phyloP scores from a whole-genome alignment of 345 rosid species.

The Gossypium thurberi region DNA sequence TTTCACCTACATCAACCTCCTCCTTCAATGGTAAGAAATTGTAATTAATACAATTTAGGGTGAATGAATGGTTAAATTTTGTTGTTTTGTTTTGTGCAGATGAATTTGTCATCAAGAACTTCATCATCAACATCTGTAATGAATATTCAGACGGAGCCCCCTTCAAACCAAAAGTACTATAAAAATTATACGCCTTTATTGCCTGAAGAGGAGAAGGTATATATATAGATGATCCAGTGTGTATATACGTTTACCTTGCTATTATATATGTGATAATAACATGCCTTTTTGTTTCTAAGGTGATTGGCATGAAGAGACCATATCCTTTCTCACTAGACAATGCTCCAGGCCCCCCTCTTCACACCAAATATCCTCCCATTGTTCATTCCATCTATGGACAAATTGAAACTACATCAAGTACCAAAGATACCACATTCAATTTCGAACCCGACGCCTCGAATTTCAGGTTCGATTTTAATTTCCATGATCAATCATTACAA shows the following conservation, averaged over 20 bases:
- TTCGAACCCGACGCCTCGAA: slow-evolving; percentile 8
- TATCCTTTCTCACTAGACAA: slow-evolving; percentile 38
- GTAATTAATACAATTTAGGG: background rate
- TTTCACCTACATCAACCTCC: slow-evolving; percentile 21
- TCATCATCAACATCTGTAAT: slow-evolving; percentile 32
- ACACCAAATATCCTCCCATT: slow-evolving; percentile 20
- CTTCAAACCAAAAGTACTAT: slow-evolving; percentile 64
- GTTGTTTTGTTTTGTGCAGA: slow-evolving; percentile 22
- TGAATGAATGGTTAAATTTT: background rate
- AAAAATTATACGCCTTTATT: slow-evolving; percentile 24
- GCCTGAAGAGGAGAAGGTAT: slow-evolving; percentile 46
- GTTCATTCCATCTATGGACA: slow-evolving; percentile 25
- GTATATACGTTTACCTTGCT: background rate
- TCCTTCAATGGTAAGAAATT: slow-evolving; percentile 29
- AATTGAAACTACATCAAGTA: slow-evolving; percentile 33
- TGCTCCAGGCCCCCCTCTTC: slow-evolving; percentile 23
- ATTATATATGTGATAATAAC: background rate
- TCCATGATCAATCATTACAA: background rate
- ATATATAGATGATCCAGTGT: background rate
- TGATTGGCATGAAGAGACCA: slow-evolving; percentile 46
- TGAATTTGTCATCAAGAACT: slow-evolving; percentile 38
- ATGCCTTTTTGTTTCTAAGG: slow-evolving; percentile 24
- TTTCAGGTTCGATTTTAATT: slow-evolving; percentile 32
- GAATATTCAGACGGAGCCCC: slow-evolving; percentile 57
- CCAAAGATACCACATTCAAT: slow-evolving; percentile 19